Percentiles rank a stretch among this genome's conserved stretches.
Conservation (phyloP, 805 yeast species). For the Schwanniomyces vanrijiae region DNA sequence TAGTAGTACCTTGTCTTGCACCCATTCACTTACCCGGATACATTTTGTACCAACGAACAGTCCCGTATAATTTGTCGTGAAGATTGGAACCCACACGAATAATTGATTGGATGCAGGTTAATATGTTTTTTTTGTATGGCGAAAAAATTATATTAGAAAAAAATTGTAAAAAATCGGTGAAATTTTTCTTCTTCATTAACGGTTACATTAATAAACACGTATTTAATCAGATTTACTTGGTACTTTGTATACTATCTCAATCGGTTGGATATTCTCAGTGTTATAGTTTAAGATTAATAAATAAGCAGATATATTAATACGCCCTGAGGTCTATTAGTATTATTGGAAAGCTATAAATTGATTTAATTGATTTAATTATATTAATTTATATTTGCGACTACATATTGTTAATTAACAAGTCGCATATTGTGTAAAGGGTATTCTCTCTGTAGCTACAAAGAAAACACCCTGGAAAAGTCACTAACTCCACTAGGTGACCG, state of each 20-base stretch:
- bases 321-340: not conserved
- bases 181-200: constrained; percentile 1
- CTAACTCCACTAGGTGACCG: not conserved
- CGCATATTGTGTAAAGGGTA: not conserved
- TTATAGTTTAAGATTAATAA: constrained; percentile 1
- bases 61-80: not conserved
- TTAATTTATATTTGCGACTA: not conserved
- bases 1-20: not conserved
- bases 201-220: not conserved
- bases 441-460: constrained; percentile 1
- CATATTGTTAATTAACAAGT: not conserved
- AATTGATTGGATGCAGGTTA: not conserved
- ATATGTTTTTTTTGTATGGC: constrained; percentile 2
- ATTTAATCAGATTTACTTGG: not conserved
- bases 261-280: constrained; percentile 1
- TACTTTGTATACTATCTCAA: not conserved
- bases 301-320: not conserved
- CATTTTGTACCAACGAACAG: not conserved
- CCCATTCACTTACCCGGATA: not conserved
- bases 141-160: constrained; percentile 1
- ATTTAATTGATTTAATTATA: not conserved
- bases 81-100: not conserved
- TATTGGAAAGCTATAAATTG: not conserved
- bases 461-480: not conserved
- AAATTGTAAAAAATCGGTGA: constrained; percentile 1